phyloP scores from a whole-genome alignment of 257 asterid species.

The Eustoma russellianum region DNA sequence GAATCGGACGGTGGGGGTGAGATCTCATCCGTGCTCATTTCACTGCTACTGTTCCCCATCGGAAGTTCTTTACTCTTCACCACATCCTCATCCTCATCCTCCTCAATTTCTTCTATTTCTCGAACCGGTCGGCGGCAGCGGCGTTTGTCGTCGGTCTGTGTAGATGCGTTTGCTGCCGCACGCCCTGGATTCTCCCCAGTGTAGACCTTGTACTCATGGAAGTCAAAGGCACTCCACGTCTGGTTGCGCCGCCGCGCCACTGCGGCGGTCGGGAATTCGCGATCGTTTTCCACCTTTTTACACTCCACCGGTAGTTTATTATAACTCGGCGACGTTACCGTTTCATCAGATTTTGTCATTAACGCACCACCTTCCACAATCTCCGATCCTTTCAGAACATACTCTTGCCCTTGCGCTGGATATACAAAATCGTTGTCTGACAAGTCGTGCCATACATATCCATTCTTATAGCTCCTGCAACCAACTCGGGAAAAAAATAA shows the following conservation, averaged over 20 bases:
- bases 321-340: conserved; percentile 10
- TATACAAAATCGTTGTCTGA: conserved; percentile 64
- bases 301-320: conserved; percentile 16
- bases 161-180: conserved; percentile 56
- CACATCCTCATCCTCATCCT: conserved; percentile 3
- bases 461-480: conserved; percentile 73
- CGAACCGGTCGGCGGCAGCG: conserved; percentile 38
- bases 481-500: neutral
- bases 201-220: conserved; percentile 62
- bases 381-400: conserved; percentile 83
- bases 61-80: neutral
- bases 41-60: conserved; percentile 13
- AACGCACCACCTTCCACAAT: conserved; percentile 24
- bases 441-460: conserved; percentile 92
- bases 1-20: conserved; percentile 84
- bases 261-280: conserved; percentile 10
- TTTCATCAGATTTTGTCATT: conserved; percentile 16
- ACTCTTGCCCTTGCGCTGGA: conserved; percentile 78
- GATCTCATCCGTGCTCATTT: conserved; percentile 30
- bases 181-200: conserved; percentile 21
- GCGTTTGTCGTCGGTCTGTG: conserved; percentile 65
- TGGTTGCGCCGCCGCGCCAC: conserved; percentile 53
- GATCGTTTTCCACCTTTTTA: conserved; percentile 2
- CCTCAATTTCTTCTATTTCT: conserved; percentile 26
- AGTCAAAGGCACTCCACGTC: conserved; percentile 72